Evolutionary conservation across 768 basidiomycete genomes (phyloP), one percentile per base, ranked within the genome.

Genomic region (Tylopilus intermedius): DNA sequence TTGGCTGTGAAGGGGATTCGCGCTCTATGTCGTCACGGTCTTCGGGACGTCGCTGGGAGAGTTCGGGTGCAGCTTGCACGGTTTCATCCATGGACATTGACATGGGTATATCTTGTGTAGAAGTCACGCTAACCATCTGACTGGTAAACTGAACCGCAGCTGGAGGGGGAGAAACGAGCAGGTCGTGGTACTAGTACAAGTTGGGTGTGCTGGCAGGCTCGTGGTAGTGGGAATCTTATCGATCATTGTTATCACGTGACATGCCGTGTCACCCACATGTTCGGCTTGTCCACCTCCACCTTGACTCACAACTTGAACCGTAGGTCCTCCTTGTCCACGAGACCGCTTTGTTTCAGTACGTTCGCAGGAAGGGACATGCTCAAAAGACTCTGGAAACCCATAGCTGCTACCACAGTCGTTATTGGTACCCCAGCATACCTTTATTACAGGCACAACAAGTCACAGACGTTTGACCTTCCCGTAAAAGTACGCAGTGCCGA

Each of bases 311-410:
- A 24, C 24, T 24, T 24, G 24, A 30, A 30, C 30, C 9, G 30
- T 47, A n/a, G 38, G 46, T 47, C 38, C 1, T 37, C 30, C 30
- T n/a, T 7, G 37, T 33, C 22, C 35, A 2, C 14, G 8, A 11
- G 27, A 45, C 6, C 18, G 18, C 38, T 13, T 11, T 41, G 18
- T 45, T 32, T 29, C 22, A 40, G 27, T 22, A 51, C 43, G 7
- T 44, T 37, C 29, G 5, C 22, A 38, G 35, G 53, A 7, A 30
- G 29, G 32, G 21, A 40, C 30, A 90, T 90, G 84, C 71, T 87
- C 53, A 75, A 75, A 61, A 78, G 77, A 57, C 78, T 75, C 39
- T 88, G 84, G 86, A 89, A 81, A 65, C 86, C 86, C 24, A 57
- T 84, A 61, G 73, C 80, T 53, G 80, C 80, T 47, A 67, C 74